Evolutionary conservation across 179 eudicot species (phyloP).

Genomic region (Vitellaria paradoxa): DNA sequence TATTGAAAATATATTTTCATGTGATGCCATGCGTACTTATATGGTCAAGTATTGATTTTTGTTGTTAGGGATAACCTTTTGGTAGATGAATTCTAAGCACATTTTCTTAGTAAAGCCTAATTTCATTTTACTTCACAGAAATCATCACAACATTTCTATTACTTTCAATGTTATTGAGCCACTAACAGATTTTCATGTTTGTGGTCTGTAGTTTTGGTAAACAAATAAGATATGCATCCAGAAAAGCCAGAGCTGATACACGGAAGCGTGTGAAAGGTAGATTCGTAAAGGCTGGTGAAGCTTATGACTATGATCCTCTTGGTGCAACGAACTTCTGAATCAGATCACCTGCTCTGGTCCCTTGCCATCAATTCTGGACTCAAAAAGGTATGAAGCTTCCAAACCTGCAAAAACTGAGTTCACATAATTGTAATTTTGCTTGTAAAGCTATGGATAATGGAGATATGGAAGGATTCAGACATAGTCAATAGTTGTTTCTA

Average conservation of each 20-base stretch:
- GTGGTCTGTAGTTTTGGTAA: slow-evolving; percentile 30
- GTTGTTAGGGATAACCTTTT: background rate
- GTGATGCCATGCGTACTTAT: no score
- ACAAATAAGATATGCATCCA: slow-evolving; percentile 31
- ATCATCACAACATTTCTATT: background rate
- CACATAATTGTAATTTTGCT: no score
- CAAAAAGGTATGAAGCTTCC: no score
- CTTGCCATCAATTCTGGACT: no score
- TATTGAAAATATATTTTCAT: no score
- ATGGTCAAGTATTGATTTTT: background rate
- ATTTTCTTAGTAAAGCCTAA: background rate
- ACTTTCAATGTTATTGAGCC: background rate
- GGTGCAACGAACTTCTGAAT: no score
- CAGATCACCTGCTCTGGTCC: no score
- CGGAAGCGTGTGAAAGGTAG: slow-evolving; percentile 33
- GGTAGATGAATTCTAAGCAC: background rate
- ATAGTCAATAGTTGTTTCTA: no score
- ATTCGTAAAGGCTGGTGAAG: slow-evolving; percentile 14
- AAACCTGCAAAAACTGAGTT: no score
- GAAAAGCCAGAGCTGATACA: slow-evolving; percentile 31
- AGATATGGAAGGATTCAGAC: no score
- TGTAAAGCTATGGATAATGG: no score
- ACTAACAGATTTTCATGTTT: slow-evolving; percentile 12
- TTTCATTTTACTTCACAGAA: background rate
- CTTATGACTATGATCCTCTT: no score